A percentile compares a stretch with the other conserved stretches of the same genome.
Evolutionary conservation across 345 rosid genomes (phyloP).

Genomic region (Gossypium sturtianum): DNA sequence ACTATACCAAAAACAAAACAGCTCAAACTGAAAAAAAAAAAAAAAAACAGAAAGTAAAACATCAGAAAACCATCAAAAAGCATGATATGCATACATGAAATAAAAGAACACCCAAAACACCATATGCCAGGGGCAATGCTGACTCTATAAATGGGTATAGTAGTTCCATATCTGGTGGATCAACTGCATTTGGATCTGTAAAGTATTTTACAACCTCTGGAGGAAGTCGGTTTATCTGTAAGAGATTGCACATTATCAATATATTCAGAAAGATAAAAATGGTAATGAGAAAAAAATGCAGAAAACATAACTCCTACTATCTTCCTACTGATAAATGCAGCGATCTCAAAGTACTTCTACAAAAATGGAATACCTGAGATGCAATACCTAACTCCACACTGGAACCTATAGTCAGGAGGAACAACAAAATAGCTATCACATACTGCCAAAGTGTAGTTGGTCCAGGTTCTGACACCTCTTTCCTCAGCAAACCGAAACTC

Average conservation of each 20-base stretch:
- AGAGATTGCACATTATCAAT: constrained; percentile 18
- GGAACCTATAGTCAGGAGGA: constrained; percentile 82
- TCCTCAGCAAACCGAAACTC: constrained; percentile 87
- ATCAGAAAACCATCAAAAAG: not conserved
- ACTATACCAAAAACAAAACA: not conserved
- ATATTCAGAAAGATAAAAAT: not conserved
- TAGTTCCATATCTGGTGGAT: constrained; percentile 86
- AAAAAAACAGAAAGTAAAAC: not conserved
- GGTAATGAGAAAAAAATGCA: constrained; percentile 1
- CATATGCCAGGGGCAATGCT: constrained; percentile 91
- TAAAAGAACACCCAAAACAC: constrained; percentile 77
- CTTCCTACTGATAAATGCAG: constrained; percentile 4
- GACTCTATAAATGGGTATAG: constrained; percentile 84
- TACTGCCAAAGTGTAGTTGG: constrained; percentile 98
- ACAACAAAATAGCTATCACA: constrained; percentile 74
- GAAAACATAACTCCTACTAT: constrained; percentile 3
- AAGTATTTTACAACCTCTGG: constrained; percentile 89
- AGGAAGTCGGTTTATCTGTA: constrained; percentile 88
- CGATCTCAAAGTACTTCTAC: not conserved
- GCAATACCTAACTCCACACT: constrained; percentile 91
- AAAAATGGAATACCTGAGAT: constrained; percentile 59
- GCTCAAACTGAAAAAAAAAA: not conserved
- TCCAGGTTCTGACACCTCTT: constrained; percentile 94
- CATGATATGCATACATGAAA: constrained; percentile 64
- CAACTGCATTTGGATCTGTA: constrained; percentile 83